Base-by-base conservation (phyloP, 2,329 filamentous ascomycete species). In the Aspergillus fischeri region DNA sequence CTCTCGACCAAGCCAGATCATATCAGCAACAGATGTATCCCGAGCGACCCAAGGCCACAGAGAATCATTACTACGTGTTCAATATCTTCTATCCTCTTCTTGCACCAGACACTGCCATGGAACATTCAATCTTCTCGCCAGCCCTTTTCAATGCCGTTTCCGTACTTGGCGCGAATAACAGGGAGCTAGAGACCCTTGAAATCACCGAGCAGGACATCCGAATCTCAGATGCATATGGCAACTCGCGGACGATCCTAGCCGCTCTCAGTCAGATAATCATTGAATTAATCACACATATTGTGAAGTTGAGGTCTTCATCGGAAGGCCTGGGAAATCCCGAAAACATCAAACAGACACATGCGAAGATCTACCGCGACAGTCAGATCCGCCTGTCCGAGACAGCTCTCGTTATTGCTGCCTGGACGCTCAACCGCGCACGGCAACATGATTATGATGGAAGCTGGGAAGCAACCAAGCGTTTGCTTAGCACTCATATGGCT, bases 41-140 rank as follows among this genome's bases (percentile, higher is more conserved):
- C 9, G 63, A 70, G 27, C 54, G 67, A 20, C 62, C 63, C n/a
- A 68, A 65, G 10, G 62, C 65, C 7, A 53, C 50, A 3, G 70
- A 74, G 29, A 68, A 76, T 41, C 72, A 73, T 51, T 78, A 76
- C 57, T 78, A 77, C 55, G 73, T 78, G 17, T 78, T 78, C 62
- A 77, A 75, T 54, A 61, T 76, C n/a, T 73, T 69, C 51, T 77
- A 78, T 60, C 77, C 76, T n/a, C 67, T 76, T 11, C 63, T 74
- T 11, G 68, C 64, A 6, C 68, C 67, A 0, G 57, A 71, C 14
- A 64, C 63, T 5, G 59, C 65, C 1, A 68, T 77, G 65, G 77
- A 79, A 55, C 66, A 70, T 51, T 71, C 73, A 0, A 66, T 78
- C 21, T 77, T 79, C 58, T 78, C 76, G 1, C 72, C 71, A 4